Evolutionary conservation across 2,329 filamentous ascomycete genomes (phyloP), one percentile per base, ranked within the genome.

Genomic region (Pseudogymnoascus sp.): DNA sequence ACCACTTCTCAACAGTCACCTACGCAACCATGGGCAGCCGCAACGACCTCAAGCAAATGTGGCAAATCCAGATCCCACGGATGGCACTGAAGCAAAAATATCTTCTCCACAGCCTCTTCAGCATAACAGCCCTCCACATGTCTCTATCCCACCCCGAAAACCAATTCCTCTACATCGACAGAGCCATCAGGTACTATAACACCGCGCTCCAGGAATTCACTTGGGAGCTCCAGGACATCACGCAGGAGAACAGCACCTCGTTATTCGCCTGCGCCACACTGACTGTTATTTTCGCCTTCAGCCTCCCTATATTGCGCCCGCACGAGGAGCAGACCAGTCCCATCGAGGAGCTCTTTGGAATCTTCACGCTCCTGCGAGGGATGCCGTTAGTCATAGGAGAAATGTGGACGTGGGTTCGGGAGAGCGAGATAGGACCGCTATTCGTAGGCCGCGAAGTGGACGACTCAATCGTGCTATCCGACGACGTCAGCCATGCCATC

Each of bases 211-310:
- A 16, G 4, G 57, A 38, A 3, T 58, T 62, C 22, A 58, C n/a
- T 6, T 32, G 57, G 8, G 16, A 65, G 8, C n/a, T 65, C 2
- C n/a, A 35, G 5, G 11, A 22, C 2, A 59, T 65, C 2, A 54
- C 20, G 1, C 14, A 37, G 2, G 22, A 61, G 7, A 65, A 65
- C 60, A 35, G 32, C 14, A 16, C 60, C 2, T 43, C 63, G 1
- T 34, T 65, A 18, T 65, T 65, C 32, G 16, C 61, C 4, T 64
- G 61, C n/a, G 57, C 64, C 8, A 20, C 60, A 11, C 37, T 65
- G 7, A 62, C 37, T 3, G 57, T 47, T 35, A 20, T 47, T 11
- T 63, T 20, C 20, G 47, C 62, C 2, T 8, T 62, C 11, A 32
- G 28, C 1, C 47, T 54, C n/a, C 1, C 47, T n/a, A 4, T 54